These are phyloP conservation scores for Penicillium sp. DNA, from an alignment of 2,329 filamentous ascomycete genomes.

Conservation along the genomic window DNA sequence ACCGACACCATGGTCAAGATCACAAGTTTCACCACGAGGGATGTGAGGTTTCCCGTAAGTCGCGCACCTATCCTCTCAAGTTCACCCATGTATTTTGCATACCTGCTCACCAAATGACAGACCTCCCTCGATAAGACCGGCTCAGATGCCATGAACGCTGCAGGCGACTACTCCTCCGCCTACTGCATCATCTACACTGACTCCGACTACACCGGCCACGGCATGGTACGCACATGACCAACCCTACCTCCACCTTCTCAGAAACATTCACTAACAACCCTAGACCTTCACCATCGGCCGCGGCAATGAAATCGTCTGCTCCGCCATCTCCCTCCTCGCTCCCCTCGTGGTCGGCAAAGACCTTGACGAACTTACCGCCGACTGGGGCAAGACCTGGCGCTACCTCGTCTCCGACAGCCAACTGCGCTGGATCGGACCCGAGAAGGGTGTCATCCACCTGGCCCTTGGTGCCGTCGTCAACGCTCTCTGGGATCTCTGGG, in stretches of 20 bases:
- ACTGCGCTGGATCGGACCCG: constrained; percentile 84
- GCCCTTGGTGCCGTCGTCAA: constrained; percentile 83
- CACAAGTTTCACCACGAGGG: constrained; percentile 61
- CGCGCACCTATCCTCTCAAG: too few species aligned
- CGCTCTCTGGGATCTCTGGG: constrained; percentile 92
- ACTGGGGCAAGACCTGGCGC: constrained; percentile 85
- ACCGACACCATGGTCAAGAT: constrained; percentile 56
- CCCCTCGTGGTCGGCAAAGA: constrained; percentile 67
- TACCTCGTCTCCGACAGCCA: constrained; percentile 83
- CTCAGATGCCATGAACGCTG: constrained; percentile 92
- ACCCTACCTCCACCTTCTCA: too few species aligned
- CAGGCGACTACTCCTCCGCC: constrained; percentile 85
- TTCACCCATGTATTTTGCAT: not conserved
- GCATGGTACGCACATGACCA: constrained; percentile 29
- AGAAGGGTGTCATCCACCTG: constrained; percentile 89
- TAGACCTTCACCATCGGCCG: constrained; percentile 48
- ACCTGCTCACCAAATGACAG: constrained; percentile 24
- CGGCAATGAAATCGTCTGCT: constrained; percentile 85
- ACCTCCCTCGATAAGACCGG: constrained; percentile 96
- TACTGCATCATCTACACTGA: constrained; percentile 87
- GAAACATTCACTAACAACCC: too few species aligned
- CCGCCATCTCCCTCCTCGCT: constrained; percentile 69
- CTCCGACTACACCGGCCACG: constrained; percentile 41
- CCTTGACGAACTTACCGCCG: constrained; percentile 63
- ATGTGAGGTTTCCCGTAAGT: constrained; percentile 62